Percentiles rank a stretch among this genome's conserved stretches.
Evolutionary conservation across 116 monocot species (phyloP).

Genomic region (Papilionanthe hybrid): DNA sequence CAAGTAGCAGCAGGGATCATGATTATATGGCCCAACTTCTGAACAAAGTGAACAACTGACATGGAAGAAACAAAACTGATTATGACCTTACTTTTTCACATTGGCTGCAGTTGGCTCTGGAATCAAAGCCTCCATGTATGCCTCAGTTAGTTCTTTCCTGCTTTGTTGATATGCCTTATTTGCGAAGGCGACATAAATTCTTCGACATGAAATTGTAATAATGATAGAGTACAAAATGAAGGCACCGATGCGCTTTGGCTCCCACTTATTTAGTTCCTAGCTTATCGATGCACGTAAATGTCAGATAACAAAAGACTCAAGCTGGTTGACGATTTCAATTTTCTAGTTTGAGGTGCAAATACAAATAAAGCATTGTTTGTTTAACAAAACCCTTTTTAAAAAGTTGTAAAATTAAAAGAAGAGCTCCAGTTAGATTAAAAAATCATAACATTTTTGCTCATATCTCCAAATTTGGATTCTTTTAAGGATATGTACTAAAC

Average conservation of each 20-base stretch:
- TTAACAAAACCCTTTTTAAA: neutral
- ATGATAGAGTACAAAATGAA: conserved; percentile 49
- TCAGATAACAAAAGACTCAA: neutral
- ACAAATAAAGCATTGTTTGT: neutral
- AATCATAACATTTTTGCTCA: neutral
- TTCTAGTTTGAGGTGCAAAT: neutral
- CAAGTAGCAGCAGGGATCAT: neutral
- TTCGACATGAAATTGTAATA: conserved; percentile 35
- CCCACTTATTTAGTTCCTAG: conserved; percentile 64
- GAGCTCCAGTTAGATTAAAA: neutral
- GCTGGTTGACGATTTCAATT: neutral
- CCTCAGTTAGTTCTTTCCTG: conserved; percentile 54
- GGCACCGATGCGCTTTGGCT: conserved; percentile 54
- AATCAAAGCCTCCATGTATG: conserved; percentile 85
- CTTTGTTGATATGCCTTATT: conserved; percentile 29
- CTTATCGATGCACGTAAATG: neutral
- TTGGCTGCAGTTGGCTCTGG: conserved; percentile 75
- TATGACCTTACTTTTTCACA: conserved; percentile 51
- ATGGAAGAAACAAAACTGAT: neutral
- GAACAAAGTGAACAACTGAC: neutral
- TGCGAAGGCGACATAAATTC: conserved; percentile 29
- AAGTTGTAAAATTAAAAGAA: neutral
- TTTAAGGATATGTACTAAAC: neutral
- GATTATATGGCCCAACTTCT: neutral
- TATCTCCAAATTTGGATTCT: neutral